Conservation (phyloP, 2,329 filamentous ascomycete genomes). For the Chaetomium sp. region DNA sequence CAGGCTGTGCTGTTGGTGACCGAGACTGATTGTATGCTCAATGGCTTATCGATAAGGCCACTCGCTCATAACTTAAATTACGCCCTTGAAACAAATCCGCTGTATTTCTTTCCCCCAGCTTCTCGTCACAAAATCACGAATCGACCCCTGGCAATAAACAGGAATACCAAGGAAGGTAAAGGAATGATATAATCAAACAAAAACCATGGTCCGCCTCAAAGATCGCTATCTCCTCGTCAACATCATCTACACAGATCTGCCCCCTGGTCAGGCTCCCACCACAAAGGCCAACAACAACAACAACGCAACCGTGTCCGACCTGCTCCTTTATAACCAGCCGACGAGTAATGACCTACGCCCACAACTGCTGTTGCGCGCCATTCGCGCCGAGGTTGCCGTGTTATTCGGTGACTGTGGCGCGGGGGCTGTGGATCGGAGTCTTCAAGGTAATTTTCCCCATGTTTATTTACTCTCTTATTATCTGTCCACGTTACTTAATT, state of each 20-base stretch:
- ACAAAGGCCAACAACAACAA: too few species aligned
- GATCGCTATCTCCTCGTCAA: conserved; percentile 93
- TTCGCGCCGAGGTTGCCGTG: conserved; percentile 62
- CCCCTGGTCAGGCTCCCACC: conserved; percentile 26
- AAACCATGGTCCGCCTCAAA: conserved; percentile 85
- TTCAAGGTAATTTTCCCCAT: conserved; percentile 51
- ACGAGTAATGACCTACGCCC: conserved; percentile 66
- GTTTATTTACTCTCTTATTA: neutral
- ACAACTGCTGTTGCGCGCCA: conserved; percentile 57
- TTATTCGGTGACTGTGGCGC: conserved; percentile 87
- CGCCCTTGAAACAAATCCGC: neutral
- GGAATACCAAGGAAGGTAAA: neutral
- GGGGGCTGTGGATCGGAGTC: conserved; percentile 61
- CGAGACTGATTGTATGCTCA: neutral
- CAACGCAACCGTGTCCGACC: conserved; percentile 41
- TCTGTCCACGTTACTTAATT: neutral
- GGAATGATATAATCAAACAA: neutral
- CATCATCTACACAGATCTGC: conserved; percentile 72
- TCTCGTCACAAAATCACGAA: neutral
- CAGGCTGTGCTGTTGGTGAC: too few species aligned
- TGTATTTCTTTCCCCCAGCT: too few species aligned
- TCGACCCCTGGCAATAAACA: neutral
- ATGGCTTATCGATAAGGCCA: neutral
- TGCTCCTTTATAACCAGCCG: conserved; percentile 71
- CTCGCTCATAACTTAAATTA: neutral